Base-by-base conservation (phyloP, 345 rosid genomes). In the Trapa incisa region DNA sequence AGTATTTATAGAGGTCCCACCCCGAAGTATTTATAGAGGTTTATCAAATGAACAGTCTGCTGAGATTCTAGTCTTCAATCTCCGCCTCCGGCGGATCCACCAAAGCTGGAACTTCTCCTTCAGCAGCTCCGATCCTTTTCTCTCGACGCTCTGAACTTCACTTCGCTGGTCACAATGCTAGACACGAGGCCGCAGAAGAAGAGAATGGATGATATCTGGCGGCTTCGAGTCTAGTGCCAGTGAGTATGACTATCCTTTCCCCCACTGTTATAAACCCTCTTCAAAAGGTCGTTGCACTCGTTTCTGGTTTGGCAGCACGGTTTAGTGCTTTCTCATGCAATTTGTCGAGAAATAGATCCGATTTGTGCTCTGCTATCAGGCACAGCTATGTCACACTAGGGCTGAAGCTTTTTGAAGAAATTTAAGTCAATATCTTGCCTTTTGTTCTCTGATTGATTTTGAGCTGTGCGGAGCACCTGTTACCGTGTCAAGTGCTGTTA, bases 11-110 rank as follows among this genome's bases (percentile, higher is more conserved):
- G 43, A 41, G 43, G 43, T 8, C 29, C 29, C 29, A 22, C 43
- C 43, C 7, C 48, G 11, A 11, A 45, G 48, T 45, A 45, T 45
- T 13, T 45, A 13, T 8, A 3, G 43, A 41, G 43, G 43, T 8
- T 41, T 45, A 45, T 45, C 48, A 6, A 7, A 38, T 67, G 70
- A 67, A 50, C 70, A 32, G 70, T 29, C 61, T 38, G 43, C 47
- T 41, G 45, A 42, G 63, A 13, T 45, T 38, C 35, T n/a, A 53
- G 45, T 1, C 38, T 17, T 54, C 70, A 29, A 29, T 53, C 48
- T 38, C 70, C 63, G 63, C 62, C 48, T 32, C 2, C 2, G 11
- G 6, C 6, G 2, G 2, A 35, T 48, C 58, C 68, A 11, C 37
- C 48, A 0, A 4, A 16, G 36, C n/a, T 39, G 11, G 29, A 3